Evolutionary conservation across 1,284 basidiomycete genomes (phyloP).

Genomic region (Ceratobasidium sp.): DNA sequence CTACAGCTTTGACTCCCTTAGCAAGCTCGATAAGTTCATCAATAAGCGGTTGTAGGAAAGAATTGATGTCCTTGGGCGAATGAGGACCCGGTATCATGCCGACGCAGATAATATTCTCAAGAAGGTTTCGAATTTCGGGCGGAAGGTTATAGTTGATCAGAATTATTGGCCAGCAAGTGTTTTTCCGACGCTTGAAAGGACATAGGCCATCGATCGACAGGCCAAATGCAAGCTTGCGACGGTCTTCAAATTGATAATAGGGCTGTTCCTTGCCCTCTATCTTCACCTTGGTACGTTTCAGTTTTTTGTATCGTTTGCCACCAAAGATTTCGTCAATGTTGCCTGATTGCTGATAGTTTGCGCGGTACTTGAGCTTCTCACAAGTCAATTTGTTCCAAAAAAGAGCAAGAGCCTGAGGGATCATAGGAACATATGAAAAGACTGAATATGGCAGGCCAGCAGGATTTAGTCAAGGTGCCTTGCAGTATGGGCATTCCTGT

Average conservation of each 20-base stretch:
- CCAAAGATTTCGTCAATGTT: no score
- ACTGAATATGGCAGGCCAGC: not conserved
- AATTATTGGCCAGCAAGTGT: constrained; percentile 14
- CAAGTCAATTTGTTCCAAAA: constrained; percentile 36
- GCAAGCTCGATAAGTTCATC: no score
- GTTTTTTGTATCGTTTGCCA: no score
- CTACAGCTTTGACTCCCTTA: no score
- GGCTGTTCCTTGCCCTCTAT: constrained; percentile 39
- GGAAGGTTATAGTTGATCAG: not conserved
- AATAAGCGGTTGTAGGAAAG: constrained; percentile 32
- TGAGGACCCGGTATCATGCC: constrained; percentile 39
- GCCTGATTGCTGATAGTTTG: no score
- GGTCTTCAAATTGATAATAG: constrained; percentile 39
- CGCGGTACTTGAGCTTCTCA: no score
- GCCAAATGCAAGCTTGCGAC: constrained; percentile 31
- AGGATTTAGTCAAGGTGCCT: no score
- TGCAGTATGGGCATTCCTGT: constrained; percentile 50
- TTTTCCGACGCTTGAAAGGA: constrained; percentile 1
- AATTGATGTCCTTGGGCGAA: constrained; percentile 35
- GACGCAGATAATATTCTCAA: constrained; percentile 35
- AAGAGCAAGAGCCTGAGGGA: constrained; percentile 24
- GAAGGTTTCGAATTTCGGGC: constrained; percentile 19
- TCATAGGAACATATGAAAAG: constrained; percentile 22
- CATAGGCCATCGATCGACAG: constrained; percentile 10
- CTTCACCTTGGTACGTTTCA: no score